These are phyloP conservation scores for Purpureocillium lavendulum DNA, from an alignment of 2,329 filamentous ascomycete genomes.

Conservation along the genomic window DNA sequence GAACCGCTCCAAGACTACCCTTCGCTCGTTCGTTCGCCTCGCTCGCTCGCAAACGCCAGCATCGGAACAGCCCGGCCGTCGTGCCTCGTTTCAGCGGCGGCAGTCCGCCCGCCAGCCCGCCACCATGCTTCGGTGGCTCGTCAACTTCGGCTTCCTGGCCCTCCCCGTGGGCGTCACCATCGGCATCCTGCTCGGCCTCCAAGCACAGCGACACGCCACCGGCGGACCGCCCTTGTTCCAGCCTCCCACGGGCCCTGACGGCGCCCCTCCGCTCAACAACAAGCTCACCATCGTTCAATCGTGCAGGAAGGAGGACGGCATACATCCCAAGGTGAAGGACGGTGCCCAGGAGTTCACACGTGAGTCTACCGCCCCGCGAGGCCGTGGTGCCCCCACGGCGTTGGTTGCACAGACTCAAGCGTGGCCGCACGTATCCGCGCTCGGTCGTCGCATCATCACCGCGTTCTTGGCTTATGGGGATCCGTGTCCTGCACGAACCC, in stretches of 20 bases:
- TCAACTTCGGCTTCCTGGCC: conserved; percentile 41
- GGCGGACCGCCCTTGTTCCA: conserved; percentile 34
- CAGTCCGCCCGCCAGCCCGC: neutral
- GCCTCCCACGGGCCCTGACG: neutral
- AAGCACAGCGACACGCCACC: conserved; percentile 30
- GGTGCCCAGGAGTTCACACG: conserved; percentile 35
- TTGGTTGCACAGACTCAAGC: too few relatives aligned
- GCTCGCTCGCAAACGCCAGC: too few relatives aligned
- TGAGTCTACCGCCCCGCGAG: conserved; percentile 22
- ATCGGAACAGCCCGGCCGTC: neutral
- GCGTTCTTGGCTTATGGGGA: too few relatives aligned
- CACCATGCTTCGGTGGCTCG: conserved; percentile 33
- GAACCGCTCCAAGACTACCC: too few relatives aligned
- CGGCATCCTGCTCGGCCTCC: conserved; percentile 39
- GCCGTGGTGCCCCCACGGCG: too few relatives aligned
- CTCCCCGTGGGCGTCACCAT: conserved; percentile 41
- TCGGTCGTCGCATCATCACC: too few relatives aligned
- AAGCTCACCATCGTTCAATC: conserved; percentile 27
- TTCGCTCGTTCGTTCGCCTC: too few relatives aligned
- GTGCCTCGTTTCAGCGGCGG: neutral
- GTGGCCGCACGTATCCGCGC: too few relatives aligned
- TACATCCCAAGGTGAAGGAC: conserved; percentile 29
- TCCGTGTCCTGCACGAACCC: too few relatives aligned
- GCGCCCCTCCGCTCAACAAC: conserved; percentile 8
- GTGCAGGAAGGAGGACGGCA: conserved; percentile 35